Percentiles rank a stretch among this genome's conserved stretches.
Evolutionary conservation across 2,329 filamentous ascomycete species (phyloP).

Genomic region (Tolypocladium tropicale): DNA sequence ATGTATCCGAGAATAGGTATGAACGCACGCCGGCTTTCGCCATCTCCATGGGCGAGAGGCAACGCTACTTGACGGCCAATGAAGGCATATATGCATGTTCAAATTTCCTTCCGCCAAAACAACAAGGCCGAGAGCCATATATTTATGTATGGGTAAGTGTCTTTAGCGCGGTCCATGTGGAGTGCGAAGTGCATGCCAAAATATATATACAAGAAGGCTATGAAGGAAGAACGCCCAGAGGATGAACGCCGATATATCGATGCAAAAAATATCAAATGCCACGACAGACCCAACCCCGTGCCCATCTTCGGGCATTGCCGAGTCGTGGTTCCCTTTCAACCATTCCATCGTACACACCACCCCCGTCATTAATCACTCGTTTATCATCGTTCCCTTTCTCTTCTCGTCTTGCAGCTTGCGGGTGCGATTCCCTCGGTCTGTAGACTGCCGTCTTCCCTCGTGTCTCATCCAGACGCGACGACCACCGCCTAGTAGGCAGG

Average conservation of each 20-base stretch:
- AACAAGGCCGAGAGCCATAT: not conserved
- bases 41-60: not conserved
- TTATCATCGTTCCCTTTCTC: not conserved
- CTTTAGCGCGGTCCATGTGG: not conserved
- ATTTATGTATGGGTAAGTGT: not conserved
- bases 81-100: too few relatives aligned
- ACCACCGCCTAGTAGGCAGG: constrained; percentile 32
- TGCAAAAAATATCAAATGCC: not conserved
- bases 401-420: not conserved
- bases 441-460: too few relatives aligned
- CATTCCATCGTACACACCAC: not conserved
- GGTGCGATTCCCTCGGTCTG: too few relatives aligned
- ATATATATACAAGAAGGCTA: not conserved
- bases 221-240: not conserved
- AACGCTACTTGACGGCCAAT: not conserved
- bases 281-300: not conserved
- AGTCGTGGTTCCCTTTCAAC: not conserved
- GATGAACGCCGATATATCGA: not conserved
- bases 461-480: not conserved
- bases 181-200: not conserved
- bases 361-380: not conserved
- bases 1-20: not conserved
- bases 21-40: too few relatives aligned
- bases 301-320: not conserved
- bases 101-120: too few relatives aligned